Conservation (phyloP, 202 grass and related monocot species). For the Zoysia matrella region DNA sequence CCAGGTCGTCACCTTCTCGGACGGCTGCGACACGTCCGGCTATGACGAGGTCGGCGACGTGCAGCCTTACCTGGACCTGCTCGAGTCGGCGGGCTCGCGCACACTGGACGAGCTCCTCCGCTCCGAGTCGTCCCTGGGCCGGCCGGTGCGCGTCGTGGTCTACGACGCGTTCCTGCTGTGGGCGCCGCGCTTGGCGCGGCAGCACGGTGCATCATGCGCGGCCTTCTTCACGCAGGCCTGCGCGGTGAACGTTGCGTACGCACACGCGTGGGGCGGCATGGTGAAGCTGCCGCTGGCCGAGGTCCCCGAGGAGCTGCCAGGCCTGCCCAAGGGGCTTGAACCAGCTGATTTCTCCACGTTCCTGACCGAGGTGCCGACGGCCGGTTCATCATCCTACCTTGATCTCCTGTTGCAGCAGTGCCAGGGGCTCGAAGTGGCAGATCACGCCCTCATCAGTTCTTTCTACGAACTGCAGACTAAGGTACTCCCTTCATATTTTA, state of each 20-base stretch:
- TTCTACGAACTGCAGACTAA: slow-evolving; percentile 57
- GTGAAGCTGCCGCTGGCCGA: not conserved
- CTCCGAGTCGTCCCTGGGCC: slow-evolving; percentile 29
- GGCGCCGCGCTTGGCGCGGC: no score
- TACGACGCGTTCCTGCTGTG: no score
- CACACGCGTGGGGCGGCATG: slow-evolving; percentile 38
- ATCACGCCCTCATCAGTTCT: slow-evolving; percentile 60
- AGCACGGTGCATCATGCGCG: no score
- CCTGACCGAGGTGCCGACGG: not conserved
- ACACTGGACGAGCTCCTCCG: slow-evolving; percentile 49
- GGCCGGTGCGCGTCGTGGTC: slow-evolving; percentile 36
- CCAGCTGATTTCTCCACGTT: slow-evolving; percentile 7
- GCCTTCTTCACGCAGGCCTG: slow-evolving; percentile 19
- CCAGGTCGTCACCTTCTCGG: slow-evolving; percentile 55
- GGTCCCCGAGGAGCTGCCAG: not conserved
- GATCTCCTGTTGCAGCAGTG: slow-evolving; percentile 51
- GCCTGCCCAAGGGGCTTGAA: not conserved
- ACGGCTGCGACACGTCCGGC: slow-evolving; percentile 54
- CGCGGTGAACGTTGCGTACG: slow-evolving; percentile 51
- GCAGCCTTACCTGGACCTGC: slow-evolving; percentile 35
- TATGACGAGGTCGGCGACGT: slow-evolving; percentile 30
- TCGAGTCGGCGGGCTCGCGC: slow-evolving; percentile 45
- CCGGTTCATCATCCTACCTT: not conserved
- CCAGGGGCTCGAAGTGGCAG: slow-evolving; percentile 43
- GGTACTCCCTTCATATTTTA: slow-evolving; percentile 20